These are phyloP conservation scores for Gnaphalium uliginosum DNA, from an alignment of 129 eudicot genomes.

Conservation along the genomic window DNA sequence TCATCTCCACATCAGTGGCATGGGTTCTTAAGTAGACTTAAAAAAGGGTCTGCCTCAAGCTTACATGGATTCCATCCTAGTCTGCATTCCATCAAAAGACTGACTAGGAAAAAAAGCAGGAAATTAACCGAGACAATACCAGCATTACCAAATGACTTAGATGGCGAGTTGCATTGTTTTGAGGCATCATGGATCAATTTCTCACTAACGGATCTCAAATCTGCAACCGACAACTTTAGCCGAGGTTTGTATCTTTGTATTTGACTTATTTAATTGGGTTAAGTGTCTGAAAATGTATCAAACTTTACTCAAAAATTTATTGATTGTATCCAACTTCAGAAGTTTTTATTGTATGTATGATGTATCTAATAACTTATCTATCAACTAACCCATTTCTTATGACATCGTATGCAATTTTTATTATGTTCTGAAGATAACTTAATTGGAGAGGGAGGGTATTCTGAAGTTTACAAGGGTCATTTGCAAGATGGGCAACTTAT, in stretches of 20 bases:
- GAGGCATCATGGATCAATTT: conserved; percentile 77
- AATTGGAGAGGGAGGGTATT: conserved; percentile 94
- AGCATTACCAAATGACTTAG: conserved; percentile 42
- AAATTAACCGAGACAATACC: conserved; percentile 50
- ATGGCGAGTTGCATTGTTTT: conserved; percentile 60
- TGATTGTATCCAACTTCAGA: no score
- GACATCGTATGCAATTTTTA: not conserved
- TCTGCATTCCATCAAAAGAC: conserved; percentile 60
- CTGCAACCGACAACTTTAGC: conserved; percentile 64
- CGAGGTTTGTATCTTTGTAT: conserved; percentile 42
- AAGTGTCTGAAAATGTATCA: no score
- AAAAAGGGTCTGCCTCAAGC: conserved; percentile 52
- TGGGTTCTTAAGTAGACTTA: conserved; percentile 60
- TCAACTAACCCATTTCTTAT: no score
- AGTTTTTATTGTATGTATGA: no score
- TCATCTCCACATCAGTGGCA: conserved; percentile 56
- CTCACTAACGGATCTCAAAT: conserved; percentile 56
- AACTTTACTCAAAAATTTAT: no score
- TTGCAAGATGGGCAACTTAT: conserved; percentile 63
- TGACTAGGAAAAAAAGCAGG: conserved; percentile 57
- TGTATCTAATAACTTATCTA: no score
- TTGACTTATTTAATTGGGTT: not conserved
- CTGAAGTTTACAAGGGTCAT: conserved; percentile 86
- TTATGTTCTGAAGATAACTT: conserved; percentile 50
- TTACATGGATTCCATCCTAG: conserved; percentile 64